Evolutionary conservation across 371 early-diverging fungal species (phyloP), one percentile per base, ranked within the genome.

Genomic region (Rhizomucor miehei): DNA sequence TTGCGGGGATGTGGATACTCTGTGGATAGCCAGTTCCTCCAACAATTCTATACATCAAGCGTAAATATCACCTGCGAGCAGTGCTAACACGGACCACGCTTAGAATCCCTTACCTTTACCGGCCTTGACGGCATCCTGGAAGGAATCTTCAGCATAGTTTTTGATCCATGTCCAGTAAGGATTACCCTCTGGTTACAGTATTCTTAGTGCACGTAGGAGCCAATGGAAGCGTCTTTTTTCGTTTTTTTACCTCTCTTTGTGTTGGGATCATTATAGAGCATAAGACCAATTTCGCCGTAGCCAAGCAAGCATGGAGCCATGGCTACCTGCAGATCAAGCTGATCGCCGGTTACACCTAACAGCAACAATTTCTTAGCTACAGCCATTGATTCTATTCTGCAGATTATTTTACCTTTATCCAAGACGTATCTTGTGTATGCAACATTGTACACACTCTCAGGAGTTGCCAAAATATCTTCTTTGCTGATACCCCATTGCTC

Each of bases 401-500:
- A 38, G 25, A 14, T 25, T 21, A 36, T 29, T 24, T 23, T 60
- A 56, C 88, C 90, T 38, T 83, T 82, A 29, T 93, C 93, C 21
- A 91, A 60, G 6, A 90, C 86, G 62, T 79, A 93, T 11, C 93
- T 84, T 0, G 91, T 91, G 69, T 93, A 93, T 0, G 93, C 89
- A 3, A 89, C 77, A 51, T 86, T 90, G 38, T 78, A 81, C 14
- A 80, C 78, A 51, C 89, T 88, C 66, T 91, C 91, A 16, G 72
- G 75, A 0, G 89, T 85, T 16, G 51, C 62, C 29, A 85, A 63
- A 20, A 93, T 81, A 12, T 89, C 89, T 36, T 82, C 80, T 24
- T 70, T 65, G 0, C 79, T 67, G 17, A 92, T 79, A 0, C 90
- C 90, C 88, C 88, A 91, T 46, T 73, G 59, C 20, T 71, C 80